Evolutionary conservation across 495 filamentous ascomycete genomes (phyloP).

Genomic region (Coniosporium apollinis): DNA sequence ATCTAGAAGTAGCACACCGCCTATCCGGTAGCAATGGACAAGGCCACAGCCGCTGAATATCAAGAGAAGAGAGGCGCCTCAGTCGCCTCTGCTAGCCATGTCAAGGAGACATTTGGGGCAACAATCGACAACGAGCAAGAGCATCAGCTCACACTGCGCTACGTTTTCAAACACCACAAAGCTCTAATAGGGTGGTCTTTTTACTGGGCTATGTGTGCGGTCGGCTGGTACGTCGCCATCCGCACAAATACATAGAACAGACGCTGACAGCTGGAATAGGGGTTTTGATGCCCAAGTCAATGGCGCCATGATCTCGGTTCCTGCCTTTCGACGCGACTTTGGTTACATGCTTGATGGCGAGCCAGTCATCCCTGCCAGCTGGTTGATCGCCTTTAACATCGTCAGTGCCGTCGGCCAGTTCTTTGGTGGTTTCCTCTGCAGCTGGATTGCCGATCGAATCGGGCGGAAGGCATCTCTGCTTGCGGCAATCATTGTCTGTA

Average conservation of each 20-base stretch:
- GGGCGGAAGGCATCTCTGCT: slow-evolving; percentile 21
- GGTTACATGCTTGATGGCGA: not conserved
- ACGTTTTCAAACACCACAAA: not conserved
- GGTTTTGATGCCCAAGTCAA: slow-evolving; percentile 2
- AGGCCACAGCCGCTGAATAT: too few species aligned
- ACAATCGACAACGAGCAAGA: too few species aligned
- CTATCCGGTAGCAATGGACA: too few species aligned
- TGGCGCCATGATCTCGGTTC: slow-evolving; percentile 1
- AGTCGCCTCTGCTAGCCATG: too few species aligned
- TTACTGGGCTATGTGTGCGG: too few species aligned
- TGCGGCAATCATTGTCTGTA: too few species aligned
- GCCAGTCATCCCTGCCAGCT: slow-evolving; percentile 18
- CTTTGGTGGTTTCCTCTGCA: slow-evolving; percentile 17
- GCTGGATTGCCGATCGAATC: slow-evolving; percentile 22
- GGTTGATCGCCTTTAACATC: slow-evolving; percentile 21
- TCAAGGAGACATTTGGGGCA: too few species aligned
- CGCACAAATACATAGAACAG: too few species aligned
- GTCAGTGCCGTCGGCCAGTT: slow-evolving; percentile 23
- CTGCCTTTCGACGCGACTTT: not conserved
- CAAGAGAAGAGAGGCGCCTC: too few species aligned
- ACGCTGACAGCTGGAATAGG: too few species aligned
- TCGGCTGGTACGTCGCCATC: slow-evolving; percentile 1
- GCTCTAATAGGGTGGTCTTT: slow-evolving; percentile 1
- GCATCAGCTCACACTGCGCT: not conserved
- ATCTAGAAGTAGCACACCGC: too few species aligned